phyloP scores from a whole-genome alignment of 1,284 basidiomycete genomes.

The Lentinus polychrous region DNA sequence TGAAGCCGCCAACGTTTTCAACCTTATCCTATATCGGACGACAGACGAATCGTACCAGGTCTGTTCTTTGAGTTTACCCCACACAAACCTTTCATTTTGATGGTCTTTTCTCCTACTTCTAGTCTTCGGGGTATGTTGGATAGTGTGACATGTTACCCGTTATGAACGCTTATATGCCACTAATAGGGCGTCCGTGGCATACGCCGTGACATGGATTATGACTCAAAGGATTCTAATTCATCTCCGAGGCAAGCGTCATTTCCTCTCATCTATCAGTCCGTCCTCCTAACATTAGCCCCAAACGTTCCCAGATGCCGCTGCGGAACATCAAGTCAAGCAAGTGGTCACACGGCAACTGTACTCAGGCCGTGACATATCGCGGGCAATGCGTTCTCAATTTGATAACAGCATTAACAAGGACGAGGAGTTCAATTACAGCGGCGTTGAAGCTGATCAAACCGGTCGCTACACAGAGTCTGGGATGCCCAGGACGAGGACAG shows the following conservation, averaged over 20 bases:
- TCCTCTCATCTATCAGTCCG: background rate
- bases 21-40: slow-evolving; percentile 25
- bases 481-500: background rate
- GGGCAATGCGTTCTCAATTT: slow-evolving; percentile 11
- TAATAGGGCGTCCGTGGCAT: slow-evolving; percentile 26
- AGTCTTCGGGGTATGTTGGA: slow-evolving; percentile 13
- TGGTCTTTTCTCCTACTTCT: background rate
- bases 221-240: slow-evolving; percentile 30
- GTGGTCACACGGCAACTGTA: background rate
- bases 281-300: background rate
- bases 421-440: slow-evolving; percentile 3
- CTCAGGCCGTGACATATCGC: slow-evolving; percentile 7
- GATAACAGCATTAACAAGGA: background rate
- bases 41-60: slow-evolving; percentile 20
- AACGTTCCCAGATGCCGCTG: slow-evolving; percentile 7
- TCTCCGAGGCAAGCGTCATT: slow-evolving; percentile 21
- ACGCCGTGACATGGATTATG: slow-evolving; percentile 31
- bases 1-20: slow-evolving; percentile 26
- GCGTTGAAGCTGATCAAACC: background rate
- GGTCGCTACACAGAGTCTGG: background rate
- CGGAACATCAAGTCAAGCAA: slow-evolving; percentile 5
- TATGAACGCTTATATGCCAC: background rate
- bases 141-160: background rate
- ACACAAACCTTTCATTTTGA: background rate
- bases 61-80: slow-evolving; percentile 6